phyloP scores from a whole-genome alignment of 352 stramenopile genomes.

The Globisporangium parvum region DNA sequence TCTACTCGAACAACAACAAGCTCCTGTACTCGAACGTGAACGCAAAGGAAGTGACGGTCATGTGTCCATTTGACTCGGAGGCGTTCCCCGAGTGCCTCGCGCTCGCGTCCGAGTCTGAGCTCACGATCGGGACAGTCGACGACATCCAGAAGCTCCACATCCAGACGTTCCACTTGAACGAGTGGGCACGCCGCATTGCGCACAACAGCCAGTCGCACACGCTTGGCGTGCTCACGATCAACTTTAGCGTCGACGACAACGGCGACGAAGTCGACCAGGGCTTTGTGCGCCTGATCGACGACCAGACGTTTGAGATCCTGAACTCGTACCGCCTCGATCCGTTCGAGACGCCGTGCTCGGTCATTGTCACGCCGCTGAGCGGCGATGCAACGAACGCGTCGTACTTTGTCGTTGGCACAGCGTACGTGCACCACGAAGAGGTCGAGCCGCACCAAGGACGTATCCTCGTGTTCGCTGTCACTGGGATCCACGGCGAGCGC shows the following conservation, averaged over 20 bases:
- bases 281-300: conserved; percentile 94
- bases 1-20: conserved; percentile 96
- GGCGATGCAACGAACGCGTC: conserved; percentile 70
- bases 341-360: conserved; percentile 84
- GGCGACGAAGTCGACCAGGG: conserved; percentile 83
- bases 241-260: conserved; percentile 76
- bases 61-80: conserved; percentile 91
- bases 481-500: conserved; percentile 69
- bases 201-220: conserved; percentile 77
- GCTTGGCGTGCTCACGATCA: conserved; percentile 76
- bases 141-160: conserved; percentile 99
- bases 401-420: conserved; percentile 86
- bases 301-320: conserved; percentile 94
- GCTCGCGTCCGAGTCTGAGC: conserved; percentile 91
- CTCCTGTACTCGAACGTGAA: conserved; percentile 96
- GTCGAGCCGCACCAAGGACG: conserved; percentile 93
- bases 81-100: conserved; percentile 94
- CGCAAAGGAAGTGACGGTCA: conserved; percentile 89
- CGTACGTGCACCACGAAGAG: conserved; percentile 93
- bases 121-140: conserved; percentile 97
- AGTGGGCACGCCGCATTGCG: conserved; percentile 91
- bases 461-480: conserved; percentile 91
- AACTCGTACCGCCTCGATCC: conserved; percentile 84
- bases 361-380: conserved; percentile 71
- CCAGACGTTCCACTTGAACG: conserved; percentile 92